Evolutionary conservation across 2,329 filamentous ascomycete species (phyloP).

Genomic region (Daldinia eschscholtzii): DNA sequence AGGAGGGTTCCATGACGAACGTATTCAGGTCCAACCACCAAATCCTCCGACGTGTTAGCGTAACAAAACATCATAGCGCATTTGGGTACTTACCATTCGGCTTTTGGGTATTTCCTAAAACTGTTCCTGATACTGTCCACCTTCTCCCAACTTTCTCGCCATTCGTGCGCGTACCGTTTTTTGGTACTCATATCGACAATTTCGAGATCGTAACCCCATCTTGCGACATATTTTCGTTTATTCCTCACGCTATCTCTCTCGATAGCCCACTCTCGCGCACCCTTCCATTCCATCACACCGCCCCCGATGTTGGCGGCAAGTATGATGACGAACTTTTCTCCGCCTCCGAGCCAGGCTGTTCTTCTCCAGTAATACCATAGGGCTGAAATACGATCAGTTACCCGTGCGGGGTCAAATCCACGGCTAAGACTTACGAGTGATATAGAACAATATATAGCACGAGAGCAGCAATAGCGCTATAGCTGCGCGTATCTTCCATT

Average conservation of each 20-base stretch:
- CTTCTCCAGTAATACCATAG: conserved; percentile 76
- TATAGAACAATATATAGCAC: conserved; percentile 75
- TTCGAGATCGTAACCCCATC: conserved; percentile 96
- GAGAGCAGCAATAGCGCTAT: conserved; percentile 71
- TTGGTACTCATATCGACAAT: conserved; percentile 99
- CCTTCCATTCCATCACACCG: conserved; percentile 99
- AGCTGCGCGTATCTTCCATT: conserved; percentile 73
- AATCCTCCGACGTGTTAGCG: conserved; percentile 73
- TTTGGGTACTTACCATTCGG: conserved; percentile 81
- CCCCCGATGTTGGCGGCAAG: conserved; percentile 94
- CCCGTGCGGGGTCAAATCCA: neutral
- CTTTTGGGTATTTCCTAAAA: conserved; percentile 92
- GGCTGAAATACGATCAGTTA: conserved; percentile 57
- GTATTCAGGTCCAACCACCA: conserved; percentile 99
- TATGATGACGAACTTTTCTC: conserved; percentile 92
- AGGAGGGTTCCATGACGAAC: conserved; percentile 95
- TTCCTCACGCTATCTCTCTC: conserved; percentile 96
- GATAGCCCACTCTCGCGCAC: conserved; percentile 96
- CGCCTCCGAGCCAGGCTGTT: conserved; percentile 80
- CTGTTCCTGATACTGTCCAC: conserved; percentile 91
- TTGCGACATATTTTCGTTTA: conserved; percentile 87
- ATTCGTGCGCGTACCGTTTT: conserved; percentile 98
- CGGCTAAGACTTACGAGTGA: conserved; percentile 72
- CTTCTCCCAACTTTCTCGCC: conserved; percentile 99
- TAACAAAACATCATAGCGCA: conserved; percentile 22